phyloP scores from a whole-genome alignment of 2,329 filamentous ascomycete species.

The Fusarium sp. region DNA sequence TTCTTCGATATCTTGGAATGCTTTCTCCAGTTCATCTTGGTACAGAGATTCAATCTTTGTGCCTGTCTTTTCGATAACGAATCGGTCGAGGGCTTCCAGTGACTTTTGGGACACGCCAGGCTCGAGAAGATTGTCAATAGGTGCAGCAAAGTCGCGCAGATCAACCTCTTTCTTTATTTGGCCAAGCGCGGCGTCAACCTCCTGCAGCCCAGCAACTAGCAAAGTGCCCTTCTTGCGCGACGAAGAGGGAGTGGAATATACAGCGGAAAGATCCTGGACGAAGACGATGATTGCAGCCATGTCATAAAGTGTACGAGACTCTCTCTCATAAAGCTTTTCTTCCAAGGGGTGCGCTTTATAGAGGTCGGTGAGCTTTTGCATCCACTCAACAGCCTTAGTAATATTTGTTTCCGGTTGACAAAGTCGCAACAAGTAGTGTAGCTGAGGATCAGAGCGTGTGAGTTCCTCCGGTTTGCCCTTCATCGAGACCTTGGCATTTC shows the following conservation, averaged over 20 bases:
- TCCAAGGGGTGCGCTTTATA: conserved; percentile 49
- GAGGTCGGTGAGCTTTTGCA: conserved; percentile 54
- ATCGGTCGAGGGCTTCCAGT: conserved; percentile 51
- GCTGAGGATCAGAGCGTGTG: conserved; percentile 51
- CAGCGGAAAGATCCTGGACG: conserved; percentile 51
- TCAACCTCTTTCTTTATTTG: conserved; percentile 53
- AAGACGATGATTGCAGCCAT: conserved; percentile 54
- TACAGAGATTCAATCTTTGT: conserved; percentile 57
- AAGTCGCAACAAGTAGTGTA: conserved; percentile 58
- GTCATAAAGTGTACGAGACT: conserved; percentile 51
- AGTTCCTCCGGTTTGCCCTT: conserved; percentile 56
- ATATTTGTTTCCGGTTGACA: conserved; percentile 54
- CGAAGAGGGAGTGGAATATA: conserved; percentile 51
- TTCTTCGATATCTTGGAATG: conserved; percentile 48
- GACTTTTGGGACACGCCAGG: conserved; percentile 52
- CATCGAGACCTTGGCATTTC: conserved; percentile 52
- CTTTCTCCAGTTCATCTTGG: conserved; percentile 55
- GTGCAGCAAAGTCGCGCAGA: conserved; percentile 53
- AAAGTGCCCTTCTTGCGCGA: conserved; percentile 54
- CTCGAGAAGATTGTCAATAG: conserved; percentile 56
- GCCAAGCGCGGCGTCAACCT: conserved; percentile 54
- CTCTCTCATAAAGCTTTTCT: conserved; percentile 49
- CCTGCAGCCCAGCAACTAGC: conserved; percentile 49
- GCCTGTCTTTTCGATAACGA: conserved; percentile 53
- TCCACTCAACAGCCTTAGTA: conserved; percentile 52